Evolutionary conservation across 176 grass and related monocot genomes (phyloP), one percentile per base, ranked within the genome.

Genomic region (Phoenix roebelenii): DNA sequence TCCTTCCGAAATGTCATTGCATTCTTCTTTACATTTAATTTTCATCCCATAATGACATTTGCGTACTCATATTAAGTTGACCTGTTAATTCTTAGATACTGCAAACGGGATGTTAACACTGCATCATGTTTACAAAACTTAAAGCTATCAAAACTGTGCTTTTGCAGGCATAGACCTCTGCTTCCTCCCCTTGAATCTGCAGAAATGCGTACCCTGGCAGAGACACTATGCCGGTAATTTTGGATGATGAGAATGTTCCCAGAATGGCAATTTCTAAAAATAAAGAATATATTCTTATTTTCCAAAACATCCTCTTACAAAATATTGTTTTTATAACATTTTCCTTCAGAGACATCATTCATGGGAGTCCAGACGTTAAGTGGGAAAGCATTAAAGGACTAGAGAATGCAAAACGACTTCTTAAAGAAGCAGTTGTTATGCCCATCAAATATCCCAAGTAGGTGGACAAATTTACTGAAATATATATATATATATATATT

Each of bases 401-500:
- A 54, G 92, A 83, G 72, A 91, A 72, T 76, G 92, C 84, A 58
- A 97, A 97, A 83, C 75, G 83, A 7, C 87, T 97, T 58, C 85
- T 91, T 52, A 97, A 91, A 79, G 92, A 97, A 64, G 87, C 92
- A 52, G 92, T 97, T 70, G 87, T 97, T 15, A 97, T 97, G 92
- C 87, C 92, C 23, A 97, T 97, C 77, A 91, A 97, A 73, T 97
- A 97, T 72, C 92, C 92, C n/a, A 97, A 97, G 92, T 97, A 97
- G 72, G 83, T 78, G 35, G 10, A 44, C 32, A 35, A 35, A 35
- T 35, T 35, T 35, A 35, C 32, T 10, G 7, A 28, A 28, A 28
- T 28, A 28, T 28, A 4, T 28, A 4, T 28, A 28, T 4, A 3
- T 2, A 1, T 44, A 12, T 39, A 39, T 5, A 39, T 7, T 39